Base-by-base conservation (phyloP, 2,329 filamentous ascomycete genomes). In the Elsinoe batatas region DNA sequence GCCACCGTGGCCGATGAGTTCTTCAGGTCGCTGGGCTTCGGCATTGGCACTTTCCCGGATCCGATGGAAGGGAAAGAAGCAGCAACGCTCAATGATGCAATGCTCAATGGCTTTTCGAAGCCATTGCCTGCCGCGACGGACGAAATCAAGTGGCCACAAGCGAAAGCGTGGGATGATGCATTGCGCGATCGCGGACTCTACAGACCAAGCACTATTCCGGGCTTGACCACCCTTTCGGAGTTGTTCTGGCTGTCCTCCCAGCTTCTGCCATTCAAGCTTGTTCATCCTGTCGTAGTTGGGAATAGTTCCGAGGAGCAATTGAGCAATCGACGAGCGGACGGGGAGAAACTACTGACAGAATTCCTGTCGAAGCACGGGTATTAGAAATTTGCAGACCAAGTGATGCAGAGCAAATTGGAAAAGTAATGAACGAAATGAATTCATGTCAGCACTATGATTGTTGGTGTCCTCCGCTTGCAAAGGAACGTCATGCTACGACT, bases 51-150 rank as follows among this genome's bases (percentile, higher is more conserved):
- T 18, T 46, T 56, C 26, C 53, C 53, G 17, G 42, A 35, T 17
- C 40, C 40, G 17, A 26, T 22, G n/a, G 37, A 54, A n/a, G 20
- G 37, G 22, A 15, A 22, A 4, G 53, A 56, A 35, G 18, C 22
- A 36, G 7, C 20, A 3, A 11, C 26, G 5, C 42, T 56, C 11
- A 13, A 37, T 5, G 20, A 47, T 18, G 42, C 53, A 13, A 58
- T 56, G 35, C 38, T 53, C 18, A 30, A 56, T 5, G 44, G 55
- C 22, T 57, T 53, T 51, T 46, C 37, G 12, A 33, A 57, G 11
- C 26, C 46, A n/a, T 47, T 53, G 20, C 55, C 36, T 15, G 15
- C 15, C 5, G 15, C 35, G 3, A 53, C 20, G 6, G 44, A 53
- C 13, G 47, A 43, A 15, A 26, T 57, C 3, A 33, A 46, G 11